Evolutionary conservation across 768 basidiomycete genomes (phyloP).

Genomic region (Termitomyces sp.): DNA sequence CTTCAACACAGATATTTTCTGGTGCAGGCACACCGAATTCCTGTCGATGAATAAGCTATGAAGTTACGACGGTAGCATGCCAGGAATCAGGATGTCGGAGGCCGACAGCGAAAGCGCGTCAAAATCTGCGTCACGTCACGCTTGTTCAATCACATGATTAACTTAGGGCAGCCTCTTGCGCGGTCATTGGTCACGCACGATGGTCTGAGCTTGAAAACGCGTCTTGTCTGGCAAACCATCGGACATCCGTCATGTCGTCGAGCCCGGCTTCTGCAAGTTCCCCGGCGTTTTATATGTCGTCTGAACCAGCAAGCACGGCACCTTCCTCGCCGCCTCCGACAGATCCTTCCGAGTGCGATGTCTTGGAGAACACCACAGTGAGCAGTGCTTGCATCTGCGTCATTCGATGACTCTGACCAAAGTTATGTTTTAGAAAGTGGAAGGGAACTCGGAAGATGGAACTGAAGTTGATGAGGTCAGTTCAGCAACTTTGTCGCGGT

Average conservation of each 20-base stretch:
- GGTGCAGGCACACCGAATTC: no score
- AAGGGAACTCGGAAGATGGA: slow-evolving; percentile 3
- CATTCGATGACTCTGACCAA: background rate
- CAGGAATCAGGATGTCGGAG: no score
- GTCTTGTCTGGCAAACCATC: slow-evolving; percentile 10
- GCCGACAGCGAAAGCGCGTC: no score
- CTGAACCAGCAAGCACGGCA: slow-evolving; percentile 17
- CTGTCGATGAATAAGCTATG: no score
- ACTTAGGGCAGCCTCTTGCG: slow-evolving; percentile 13
- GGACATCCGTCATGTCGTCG: slow-evolving; percentile 16
- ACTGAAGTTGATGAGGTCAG: slow-evolving; percentile 12
- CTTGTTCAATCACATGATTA: background rate
- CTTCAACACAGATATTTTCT: no score
- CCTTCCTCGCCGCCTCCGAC: slow-evolving; percentile 18
- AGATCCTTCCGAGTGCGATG: slow-evolving; percentile 14
- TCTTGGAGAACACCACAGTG: slow-evolving; percentile 10
- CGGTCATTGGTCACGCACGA: slow-evolving; percentile 2
- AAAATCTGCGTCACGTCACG: background rate
- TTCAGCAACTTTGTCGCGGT: background rate
- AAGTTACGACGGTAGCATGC: no score
- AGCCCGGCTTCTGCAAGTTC: slow-evolving; percentile 15
- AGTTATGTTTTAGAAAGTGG: background rate
- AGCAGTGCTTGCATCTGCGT: background rate
- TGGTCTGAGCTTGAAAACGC: slow-evolving; percentile 15
- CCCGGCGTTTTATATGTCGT: slow-evolving; percentile 16